Conservation (phyloP, 345 rosid species). For the Aegle marmelos region DNA sequence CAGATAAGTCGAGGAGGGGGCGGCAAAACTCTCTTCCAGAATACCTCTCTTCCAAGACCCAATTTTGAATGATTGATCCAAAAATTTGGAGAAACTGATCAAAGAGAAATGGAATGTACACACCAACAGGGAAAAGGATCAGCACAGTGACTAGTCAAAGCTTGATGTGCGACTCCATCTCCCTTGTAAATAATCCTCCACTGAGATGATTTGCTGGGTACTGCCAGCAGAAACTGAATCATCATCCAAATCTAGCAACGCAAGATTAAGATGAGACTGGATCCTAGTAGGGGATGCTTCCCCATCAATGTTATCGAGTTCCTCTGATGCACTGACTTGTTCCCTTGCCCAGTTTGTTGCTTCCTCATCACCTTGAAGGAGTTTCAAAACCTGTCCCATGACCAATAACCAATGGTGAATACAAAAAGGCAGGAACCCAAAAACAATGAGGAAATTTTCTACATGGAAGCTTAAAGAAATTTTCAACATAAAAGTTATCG, state of each 20-base stretch:
- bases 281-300: constrained; percentile 51
- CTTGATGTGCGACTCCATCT: constrained; percentile 80
- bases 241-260: constrained; percentile 73
- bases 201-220: constrained; percentile 47
- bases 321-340: constrained; percentile 50
- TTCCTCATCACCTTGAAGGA: constrained; percentile 77
- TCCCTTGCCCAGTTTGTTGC: constrained; percentile 61
- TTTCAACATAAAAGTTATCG: constrained; percentile 11
- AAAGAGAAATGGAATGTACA: constrained; percentile 17
- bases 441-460: background rate
- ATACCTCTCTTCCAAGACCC: constrained; percentile 60
- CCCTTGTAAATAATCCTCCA: constrained; percentile 76
- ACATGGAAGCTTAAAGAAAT: background rate
- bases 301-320: constrained; percentile 36
- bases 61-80: background rate
- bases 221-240: constrained; percentile 63
- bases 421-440: constrained; percentile 5
- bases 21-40: constrained; percentile 31
- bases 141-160: constrained; percentile 42
- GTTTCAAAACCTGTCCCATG: constrained; percentile 60
- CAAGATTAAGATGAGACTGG: constrained; percentile 79
- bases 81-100: background rate
- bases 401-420: background rate
- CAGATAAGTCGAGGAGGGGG: constrained; percentile 42
- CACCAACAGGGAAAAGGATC: background rate